These are phyloP conservation scores for Penicillium ucsense DNA, from an alignment of 495 filamentous ascomycete species.

Conservation along the genomic window DNA sequence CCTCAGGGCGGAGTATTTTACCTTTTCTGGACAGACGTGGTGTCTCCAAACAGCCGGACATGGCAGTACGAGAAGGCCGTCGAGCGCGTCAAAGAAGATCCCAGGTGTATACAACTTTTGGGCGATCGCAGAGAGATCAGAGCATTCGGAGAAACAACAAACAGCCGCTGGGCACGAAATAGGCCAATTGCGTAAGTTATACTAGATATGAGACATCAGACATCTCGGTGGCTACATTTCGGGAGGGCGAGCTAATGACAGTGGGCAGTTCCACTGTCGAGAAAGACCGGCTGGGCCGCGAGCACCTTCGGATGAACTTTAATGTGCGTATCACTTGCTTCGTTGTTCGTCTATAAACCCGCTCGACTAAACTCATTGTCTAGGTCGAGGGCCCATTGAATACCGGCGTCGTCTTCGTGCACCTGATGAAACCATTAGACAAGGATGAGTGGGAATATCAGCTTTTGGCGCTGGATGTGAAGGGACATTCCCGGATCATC, in stretches of 20 bases:
- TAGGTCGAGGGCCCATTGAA: slow-evolving; percentile 77
- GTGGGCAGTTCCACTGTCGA: slow-evolving; percentile 48
- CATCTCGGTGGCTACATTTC: too few species aligned
- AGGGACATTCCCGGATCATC: slow-evolving; percentile 42
- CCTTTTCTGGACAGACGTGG: slow-evolving; percentile 76
- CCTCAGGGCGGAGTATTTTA: slow-evolving; percentile 62
- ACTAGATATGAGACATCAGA: not conserved
- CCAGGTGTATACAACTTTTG: slow-evolving; percentile 60
- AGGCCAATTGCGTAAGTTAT: slow-evolving; percentile 69
- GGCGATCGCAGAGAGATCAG: slow-evolving; percentile 66
- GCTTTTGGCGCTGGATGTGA: slow-evolving; percentile 71
- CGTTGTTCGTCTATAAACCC: not conserved
- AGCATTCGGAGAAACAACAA: slow-evolving; percentile 76
- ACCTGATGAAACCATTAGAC: slow-evolving; percentile 60
- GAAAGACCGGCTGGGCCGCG: slow-evolving; percentile 63
- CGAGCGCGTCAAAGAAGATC: slow-evolving; percentile 63
- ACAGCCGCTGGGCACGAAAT: slow-evolving; percentile 74
- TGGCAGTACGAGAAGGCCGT: slow-evolving; percentile 85
- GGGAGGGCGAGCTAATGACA: too few species aligned
- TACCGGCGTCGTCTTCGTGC: slow-evolving; percentile 62
- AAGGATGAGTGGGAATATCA: slow-evolving; percentile 67
- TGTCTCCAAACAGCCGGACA: slow-evolving; percentile 75
- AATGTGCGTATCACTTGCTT: slow-evolving; percentile 43
- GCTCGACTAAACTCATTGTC: slow-evolving; percentile 2
- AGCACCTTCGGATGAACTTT: slow-evolving; percentile 84